Evolutionary conservation across 176 grass and related monocot genomes (phyloP), one percentile per base, ranked within the genome.

Genomic region (Triticum timopheevii): DNA sequence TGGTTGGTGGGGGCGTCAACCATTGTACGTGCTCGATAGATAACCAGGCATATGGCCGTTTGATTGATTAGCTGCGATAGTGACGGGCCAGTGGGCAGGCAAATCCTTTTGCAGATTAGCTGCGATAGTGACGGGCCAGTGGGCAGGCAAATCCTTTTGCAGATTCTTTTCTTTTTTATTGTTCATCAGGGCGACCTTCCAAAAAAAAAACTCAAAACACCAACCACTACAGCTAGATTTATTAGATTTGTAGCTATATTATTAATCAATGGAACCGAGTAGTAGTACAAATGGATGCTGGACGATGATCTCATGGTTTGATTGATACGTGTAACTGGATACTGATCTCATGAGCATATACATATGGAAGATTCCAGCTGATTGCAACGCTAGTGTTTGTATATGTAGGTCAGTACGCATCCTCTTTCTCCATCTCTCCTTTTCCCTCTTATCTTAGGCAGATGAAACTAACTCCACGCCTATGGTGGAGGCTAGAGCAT

Each of bases 351-450:
- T 25, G 27, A 39, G 36, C 81, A 73, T 80, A 39, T 79, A 17
- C 28, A 19, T 20, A 65, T 15, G 65, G 17, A 72, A 80, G 66
- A 73, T 88, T 79, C 76, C 81, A n/a, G 22, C 66, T 83, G 66
- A 63, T 80, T 33, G 76, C 76, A 54, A 40, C 65, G 17, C 22
- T 35, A 56, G 61, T 87, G 50, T 19, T 10, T 47, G 1, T 65
- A 3, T 81, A 42, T 73, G 36, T 22, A n/a, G 33, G 19, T 50
- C 47, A 50, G 47, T 35, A 59, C 33, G 65, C 22, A 52, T 69
- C 35, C n/a, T 61, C 81, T n/a, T 40, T 59, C 59, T 28, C 66
- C 65, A n/a, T 73, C 6, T 36, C 8, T 31, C 2, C 34, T 63
- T 74, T 47, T 47, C 38, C 35, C 15, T 52, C 49, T 52, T 52